phyloP scores from a whole-genome alignment of 208 protist genomes.

The Leishmania arabica region DNA sequence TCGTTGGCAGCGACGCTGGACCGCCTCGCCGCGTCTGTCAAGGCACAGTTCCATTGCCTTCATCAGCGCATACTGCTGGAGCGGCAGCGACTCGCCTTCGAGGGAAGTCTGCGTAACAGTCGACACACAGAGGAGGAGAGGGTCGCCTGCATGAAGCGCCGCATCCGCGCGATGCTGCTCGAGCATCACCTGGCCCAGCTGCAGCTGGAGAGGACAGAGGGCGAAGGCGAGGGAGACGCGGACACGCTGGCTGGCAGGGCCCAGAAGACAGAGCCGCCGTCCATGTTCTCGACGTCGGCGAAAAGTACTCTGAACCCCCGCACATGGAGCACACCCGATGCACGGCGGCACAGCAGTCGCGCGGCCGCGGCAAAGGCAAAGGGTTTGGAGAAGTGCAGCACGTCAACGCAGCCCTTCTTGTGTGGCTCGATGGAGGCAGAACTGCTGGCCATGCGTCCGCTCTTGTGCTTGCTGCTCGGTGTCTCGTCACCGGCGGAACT shows the following conservation, averaged over 20 bases:
- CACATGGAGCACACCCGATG: neutral
- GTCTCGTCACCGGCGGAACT: constrained; percentile 28
- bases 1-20: constrained; percentile 44
- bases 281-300: neutral
- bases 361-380: neutral
- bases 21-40: constrained; percentile 42
- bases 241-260: neutral
- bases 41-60: constrained; percentile 48
- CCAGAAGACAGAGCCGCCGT: neutral
- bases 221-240: neutral
- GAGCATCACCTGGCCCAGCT: constrained; percentile 37
- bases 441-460: constrained; percentile 39
- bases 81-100: constrained; percentile 47
- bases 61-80: constrained; percentile 34
- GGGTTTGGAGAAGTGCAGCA: neutral
- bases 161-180: constrained; percentile 45
- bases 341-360: neutral
- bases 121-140: constrained; percentile 30
- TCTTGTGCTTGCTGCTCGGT: constrained; percentile 49
- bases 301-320: neutral
- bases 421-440: constrained; percentile 13
- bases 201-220: constrained; percentile 8
- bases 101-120: constrained; percentile 10
- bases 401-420: neutral
- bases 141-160: constrained; percentile 32